Conservation (phyloP, 345 rosid species). For the Luvunga scandens region DNA sequence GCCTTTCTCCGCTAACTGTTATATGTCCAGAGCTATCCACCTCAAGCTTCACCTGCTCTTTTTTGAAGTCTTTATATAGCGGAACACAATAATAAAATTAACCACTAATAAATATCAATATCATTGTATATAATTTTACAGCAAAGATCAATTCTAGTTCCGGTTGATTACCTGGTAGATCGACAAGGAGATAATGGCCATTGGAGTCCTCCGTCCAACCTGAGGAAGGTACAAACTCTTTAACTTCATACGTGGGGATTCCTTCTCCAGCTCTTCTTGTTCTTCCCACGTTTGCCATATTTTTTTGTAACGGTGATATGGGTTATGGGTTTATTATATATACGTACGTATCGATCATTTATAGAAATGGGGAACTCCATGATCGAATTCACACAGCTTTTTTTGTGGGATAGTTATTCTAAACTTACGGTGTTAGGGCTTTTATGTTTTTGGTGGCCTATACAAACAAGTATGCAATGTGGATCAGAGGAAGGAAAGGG, state of each 20-base stretch:
- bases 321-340: not conserved
- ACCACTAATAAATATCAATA: no score
- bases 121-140: no score
- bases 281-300: constrained; percentile 24
- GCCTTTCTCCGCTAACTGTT: constrained; percentile 44
- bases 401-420: not conserved
- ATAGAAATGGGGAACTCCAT: not conserved
- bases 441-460: not conserved
- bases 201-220: constrained; percentile 47
- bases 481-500: not conserved
- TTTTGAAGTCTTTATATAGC: constrained; percentile 30
- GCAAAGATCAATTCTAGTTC: no score
- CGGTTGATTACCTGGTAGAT: constrained; percentile 51
- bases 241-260: constrained; percentile 6
- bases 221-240: constrained; percentile 36
- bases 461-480: not conserved
- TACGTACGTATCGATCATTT: not conserved
- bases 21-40: constrained; percentile 20
- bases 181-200: constrained; percentile 41
- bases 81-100: no score
- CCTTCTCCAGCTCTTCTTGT: not conserved
- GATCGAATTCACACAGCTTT: not conserved
- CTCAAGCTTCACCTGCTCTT: constrained; percentile 44
- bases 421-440: not conserved
- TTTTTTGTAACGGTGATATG: not conserved